Conservation (phyloP, 2,329 filamentous ascomycete genomes). For the Fusarium marasasianum region DNA sequence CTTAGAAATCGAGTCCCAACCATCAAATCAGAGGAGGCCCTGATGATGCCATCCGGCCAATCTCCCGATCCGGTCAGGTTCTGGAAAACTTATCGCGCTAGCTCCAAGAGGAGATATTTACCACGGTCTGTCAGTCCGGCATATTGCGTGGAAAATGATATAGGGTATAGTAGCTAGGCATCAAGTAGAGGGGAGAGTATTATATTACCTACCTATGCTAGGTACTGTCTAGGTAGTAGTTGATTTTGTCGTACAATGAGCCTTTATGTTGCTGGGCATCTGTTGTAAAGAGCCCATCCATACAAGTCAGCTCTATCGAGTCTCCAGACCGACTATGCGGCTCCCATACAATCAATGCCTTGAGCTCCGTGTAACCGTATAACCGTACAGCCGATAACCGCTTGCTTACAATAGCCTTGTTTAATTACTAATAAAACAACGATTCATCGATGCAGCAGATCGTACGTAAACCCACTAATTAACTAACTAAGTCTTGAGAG, state of each 20-base stretch:
- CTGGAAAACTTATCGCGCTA: constrained; percentile 25
- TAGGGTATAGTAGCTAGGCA: neutral
- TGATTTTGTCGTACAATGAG: no score
- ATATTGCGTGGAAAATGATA: neutral
- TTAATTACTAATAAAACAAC: constrained; percentile 22
- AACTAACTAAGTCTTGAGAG: neutral
- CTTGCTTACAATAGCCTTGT: constrained; percentile 22
- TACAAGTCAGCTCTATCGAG: neutral
- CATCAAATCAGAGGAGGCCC: constrained; percentile 34
- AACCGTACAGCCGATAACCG: neutral
- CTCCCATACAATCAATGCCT: neutral
- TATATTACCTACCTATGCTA: neutral
- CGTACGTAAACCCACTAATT: neutral
- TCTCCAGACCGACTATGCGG: neutral
- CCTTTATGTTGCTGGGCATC: neutral
- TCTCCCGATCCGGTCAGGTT: constrained; percentile 31
- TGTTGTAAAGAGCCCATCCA: neutral
- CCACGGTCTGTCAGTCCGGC: neutral
- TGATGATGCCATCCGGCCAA: constrained; percentile 40
- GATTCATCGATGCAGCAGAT: neutral
- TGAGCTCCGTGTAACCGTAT: neutral
- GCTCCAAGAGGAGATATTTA: constrained; percentile 18
- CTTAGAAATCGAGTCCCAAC: constrained; percentile 40
- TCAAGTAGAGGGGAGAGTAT: no score
- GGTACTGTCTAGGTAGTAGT: neutral